Evolutionary conservation across 768 basidiomycete species (phyloP).

Genomic region (Imleria badia): DNA sequence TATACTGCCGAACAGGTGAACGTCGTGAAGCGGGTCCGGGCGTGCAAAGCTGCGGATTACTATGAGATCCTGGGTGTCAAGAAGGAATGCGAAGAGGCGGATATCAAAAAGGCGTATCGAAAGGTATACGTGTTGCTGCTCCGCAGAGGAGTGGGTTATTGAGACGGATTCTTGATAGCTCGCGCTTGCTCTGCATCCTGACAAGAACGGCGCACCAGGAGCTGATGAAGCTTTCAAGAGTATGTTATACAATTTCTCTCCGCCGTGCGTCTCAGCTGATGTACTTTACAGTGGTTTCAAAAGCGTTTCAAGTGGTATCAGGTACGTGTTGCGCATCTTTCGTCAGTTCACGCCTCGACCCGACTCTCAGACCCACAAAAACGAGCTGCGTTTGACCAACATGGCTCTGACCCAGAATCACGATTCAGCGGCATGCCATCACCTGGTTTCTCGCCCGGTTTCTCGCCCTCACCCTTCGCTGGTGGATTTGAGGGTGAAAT

Average conservation of each 20-base stretch:
- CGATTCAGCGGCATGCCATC: slow-evolving; percentile 72
- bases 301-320: slow-evolving; percentile 94
- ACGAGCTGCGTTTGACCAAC: slow-evolving; percentile 80
- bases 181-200: slow-evolving; percentile 85
- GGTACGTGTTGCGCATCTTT: slow-evolving; percentile 38
- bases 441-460: slow-evolving; percentile 48
- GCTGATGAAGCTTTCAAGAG: slow-evolving; percentile 99
- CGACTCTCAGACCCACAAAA: slow-evolving; percentile 71
- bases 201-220: slow-evolving; percentile 96
- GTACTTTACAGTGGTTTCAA: slow-evolving; percentile 78
- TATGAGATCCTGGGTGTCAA: slow-evolving; percentile 87
- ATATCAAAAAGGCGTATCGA: slow-evolving; percentile 93
- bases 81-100: slow-evolving; percentile 78
- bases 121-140: slow-evolving; percentile 60
- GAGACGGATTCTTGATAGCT: slow-evolving; percentile 46
- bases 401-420: slow-evolving; percentile 87
- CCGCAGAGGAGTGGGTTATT: slow-evolving; percentile 5
- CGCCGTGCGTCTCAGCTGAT: slow-evolving; percentile 4
- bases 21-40: slow-evolving; percentile 81
- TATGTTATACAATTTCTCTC: slow-evolving; percentile 39
- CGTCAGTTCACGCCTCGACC: slow-evolving; percentile 5
- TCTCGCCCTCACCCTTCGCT: slow-evolving; percentile 50
- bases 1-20: slow-evolving; percentile 82
- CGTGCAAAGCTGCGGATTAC: slow-evolving; percentile 87
- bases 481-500: slow-evolving; percentile 76